These are phyloP conservation scores for Neofusicoccum cordaticola DNA, from an alignment of 2,329 filamentous ascomycete species.

Conservation along the genomic window DNA sequence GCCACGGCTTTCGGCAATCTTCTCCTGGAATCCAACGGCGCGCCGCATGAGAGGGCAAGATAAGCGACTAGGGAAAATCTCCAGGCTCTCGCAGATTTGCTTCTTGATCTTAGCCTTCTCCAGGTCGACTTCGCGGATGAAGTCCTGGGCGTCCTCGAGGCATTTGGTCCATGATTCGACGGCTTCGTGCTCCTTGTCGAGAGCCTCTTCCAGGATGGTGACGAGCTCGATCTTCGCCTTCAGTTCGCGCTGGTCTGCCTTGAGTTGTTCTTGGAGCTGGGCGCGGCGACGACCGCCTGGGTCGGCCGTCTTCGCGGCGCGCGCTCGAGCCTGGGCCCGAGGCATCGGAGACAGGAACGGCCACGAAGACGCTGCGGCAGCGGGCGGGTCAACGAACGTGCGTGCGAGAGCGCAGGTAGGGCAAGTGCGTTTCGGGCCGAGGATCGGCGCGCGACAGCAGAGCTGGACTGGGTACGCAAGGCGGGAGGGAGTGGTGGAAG, in stretches of 20 bases:
- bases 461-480: constrained; percentile 1
- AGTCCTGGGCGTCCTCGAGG: constrained; percentile 8
- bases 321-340: background rate
- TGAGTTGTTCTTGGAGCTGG: background rate
- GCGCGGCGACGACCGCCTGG: background rate
- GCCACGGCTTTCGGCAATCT: constrained; percentile 10
- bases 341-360: background rate
- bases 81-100: constrained; percentile 13
- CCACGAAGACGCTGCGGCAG: background rate
- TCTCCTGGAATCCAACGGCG: constrained; percentile 10
- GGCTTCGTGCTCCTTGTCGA: background rate
- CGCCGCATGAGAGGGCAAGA: constrained; percentile 15
- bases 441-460: background rate
- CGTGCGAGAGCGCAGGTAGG: background rate
- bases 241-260: background rate
- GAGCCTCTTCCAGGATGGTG: background rate
- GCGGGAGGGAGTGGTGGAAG: background rate
- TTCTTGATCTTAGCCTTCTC: constrained; percentile 15
- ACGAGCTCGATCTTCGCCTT: background rate
- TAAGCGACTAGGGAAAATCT: constrained; percentile 1
- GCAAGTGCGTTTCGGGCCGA: background rate
- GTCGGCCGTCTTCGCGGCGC: background rate
- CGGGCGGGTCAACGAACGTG: background rate
- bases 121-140: constrained; percentile 10
- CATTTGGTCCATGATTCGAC: constrained; percentile 8